Evolutionary conservation across 2,329 filamentous ascomycete species (phyloP), one percentile per base, ranked within the genome.

Genomic region (Colletotrichum liaoningense): DNA sequence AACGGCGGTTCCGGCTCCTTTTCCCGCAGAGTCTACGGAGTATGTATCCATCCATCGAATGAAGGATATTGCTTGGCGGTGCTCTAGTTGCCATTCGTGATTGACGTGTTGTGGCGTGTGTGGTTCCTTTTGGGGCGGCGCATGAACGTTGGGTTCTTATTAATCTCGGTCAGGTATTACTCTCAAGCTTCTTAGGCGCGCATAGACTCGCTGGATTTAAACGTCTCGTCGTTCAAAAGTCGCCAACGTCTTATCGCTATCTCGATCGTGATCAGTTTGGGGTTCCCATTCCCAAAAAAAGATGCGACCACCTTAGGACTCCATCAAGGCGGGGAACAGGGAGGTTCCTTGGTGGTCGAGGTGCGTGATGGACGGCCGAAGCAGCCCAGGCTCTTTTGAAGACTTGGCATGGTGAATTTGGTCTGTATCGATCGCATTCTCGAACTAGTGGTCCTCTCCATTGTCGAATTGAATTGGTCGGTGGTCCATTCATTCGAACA

Each of bases 191-290:
- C 38, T 42, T 8, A 42, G 35, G 14, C 5, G 42, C 59, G 65
- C 69, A 72, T 69, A 54, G 54, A 64, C 65, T 63, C 54, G 28
- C 14, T 14, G 30, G 19, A 52, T 14, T 54, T 24, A 24, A 2
- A 28, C 22, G 22, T 38, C 16, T 30, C 58, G 12, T 30, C 52
- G 42, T 11, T 49, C 3, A 49, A 26, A 3, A 35, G 33, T 49
- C 26, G n/a, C 16, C 66, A 54, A 69, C 69, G 54, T 59, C 30
- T 69, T 63, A 56, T 72, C 69, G 65, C 55, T 69, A 69, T 72
- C 59, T 72, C 69, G n/a, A 72, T 72, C 69, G 30, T 14, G 24
- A 72, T 69, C 59, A 35, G 65, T 54, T 30, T 19, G 9, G 52
- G 1, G 3, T 11, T 14, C 38, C 38, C 24, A 2, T 35, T 9